phyloP scores from a whole-genome alignment of 2,329 filamentous ascomycete genomes.

The Colletotrichum tofieldiae region DNA sequence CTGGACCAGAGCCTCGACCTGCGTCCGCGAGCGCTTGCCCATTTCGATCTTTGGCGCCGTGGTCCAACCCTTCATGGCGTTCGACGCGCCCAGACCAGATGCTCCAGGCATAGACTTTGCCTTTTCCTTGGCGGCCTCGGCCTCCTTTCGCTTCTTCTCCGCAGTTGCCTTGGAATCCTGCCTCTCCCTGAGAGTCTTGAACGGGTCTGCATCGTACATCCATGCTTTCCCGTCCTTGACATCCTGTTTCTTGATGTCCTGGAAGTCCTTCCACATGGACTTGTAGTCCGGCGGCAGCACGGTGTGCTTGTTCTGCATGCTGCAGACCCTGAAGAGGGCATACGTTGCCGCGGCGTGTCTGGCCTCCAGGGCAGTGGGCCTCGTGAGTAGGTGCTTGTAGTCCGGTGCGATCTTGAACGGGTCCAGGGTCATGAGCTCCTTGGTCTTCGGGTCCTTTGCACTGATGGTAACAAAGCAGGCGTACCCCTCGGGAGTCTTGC shows the following conservation, averaged over 20 bases:
- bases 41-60: constrained; percentile 93
- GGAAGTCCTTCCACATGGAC: constrained; percentile 93
- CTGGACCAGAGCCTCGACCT: constrained; percentile 85
- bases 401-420: constrained; percentile 85
- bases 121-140: constrained; percentile 77
- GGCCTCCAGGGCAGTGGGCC: constrained; percentile 89
- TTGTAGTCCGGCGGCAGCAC: constrained; percentile 93
- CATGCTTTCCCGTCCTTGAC: constrained; percentile 82
- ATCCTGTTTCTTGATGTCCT: constrained; percentile 85
- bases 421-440: constrained; percentile 81
- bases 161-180: constrained; percentile 83
- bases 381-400: constrained; percentile 82
- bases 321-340: constrained; percentile 91
- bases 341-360: constrained; percentile 95
- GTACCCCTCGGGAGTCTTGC: constrained; percentile 80
- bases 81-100: constrained; percentile 64
- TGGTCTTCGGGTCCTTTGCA: constrained; percentile 84
- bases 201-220: constrained; percentile 97
- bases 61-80: constrained; percentile 82
- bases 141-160: constrained; percentile 85
- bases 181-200: constrained; percentile 83
- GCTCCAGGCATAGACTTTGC: constrained; percentile 75
- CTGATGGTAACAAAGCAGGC: constrained; percentile 87
- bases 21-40: constrained; percentile 83
- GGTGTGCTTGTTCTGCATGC: constrained; percentile 96